phyloP scores from a whole-genome alignment of 768 basidiomycete genomes.

The Tephrocybe rancida region DNA sequence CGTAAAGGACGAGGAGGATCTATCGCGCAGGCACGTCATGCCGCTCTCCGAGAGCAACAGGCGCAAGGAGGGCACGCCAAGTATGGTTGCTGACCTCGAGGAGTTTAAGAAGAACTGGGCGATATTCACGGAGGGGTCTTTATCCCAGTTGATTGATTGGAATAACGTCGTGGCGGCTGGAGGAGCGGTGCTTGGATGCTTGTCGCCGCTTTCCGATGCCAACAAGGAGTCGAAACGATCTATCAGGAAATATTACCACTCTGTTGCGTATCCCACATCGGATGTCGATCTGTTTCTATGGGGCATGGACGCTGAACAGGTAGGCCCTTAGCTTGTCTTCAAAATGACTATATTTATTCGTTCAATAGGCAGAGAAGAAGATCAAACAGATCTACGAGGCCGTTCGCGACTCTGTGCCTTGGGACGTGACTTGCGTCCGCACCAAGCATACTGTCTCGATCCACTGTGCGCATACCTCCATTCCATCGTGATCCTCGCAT shows the following conservation, averaged over 20 bases:
- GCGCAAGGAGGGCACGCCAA: conserved; percentile 50
- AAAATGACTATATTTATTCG: background rate
- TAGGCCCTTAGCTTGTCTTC: conserved; percentile 17
- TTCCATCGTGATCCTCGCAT: no score
- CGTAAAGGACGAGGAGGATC: conserved; percentile 44
- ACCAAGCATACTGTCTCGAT: conserved; percentile 70
- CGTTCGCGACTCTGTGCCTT: conserved; percentile 64
- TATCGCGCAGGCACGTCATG: conserved; percentile 53
- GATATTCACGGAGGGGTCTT: conserved; percentile 62
- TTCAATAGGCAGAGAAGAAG: conserved; percentile 55
- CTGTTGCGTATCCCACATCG: conserved; percentile 55
- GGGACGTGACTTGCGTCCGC: conserved; percentile 69
- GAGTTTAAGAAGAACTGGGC: conserved; percentile 68
- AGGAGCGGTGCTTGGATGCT: conserved; percentile 60
- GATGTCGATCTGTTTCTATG: conserved; percentile 68
- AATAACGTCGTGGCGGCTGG: conserved; percentile 66
- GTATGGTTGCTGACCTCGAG: conserved; percentile 51
- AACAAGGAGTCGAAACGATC: conserved; percentile 55
- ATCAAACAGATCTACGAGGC: conserved; percentile 62
- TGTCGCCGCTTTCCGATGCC: conserved; percentile 50
- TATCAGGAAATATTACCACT: conserved; percentile 61
- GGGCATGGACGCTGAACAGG: conserved; percentile 58
- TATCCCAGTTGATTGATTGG: conserved; percentile 63
- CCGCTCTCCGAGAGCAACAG: conserved; percentile 46
- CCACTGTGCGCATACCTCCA: conserved; percentile 58